Percentiles rank a stretch among this genome's conserved stretches.
Evolutionary conservation across 495 filamentous ascomycete genomes (phyloP).

Genomic region (Penicillium longicatenatum): DNA sequence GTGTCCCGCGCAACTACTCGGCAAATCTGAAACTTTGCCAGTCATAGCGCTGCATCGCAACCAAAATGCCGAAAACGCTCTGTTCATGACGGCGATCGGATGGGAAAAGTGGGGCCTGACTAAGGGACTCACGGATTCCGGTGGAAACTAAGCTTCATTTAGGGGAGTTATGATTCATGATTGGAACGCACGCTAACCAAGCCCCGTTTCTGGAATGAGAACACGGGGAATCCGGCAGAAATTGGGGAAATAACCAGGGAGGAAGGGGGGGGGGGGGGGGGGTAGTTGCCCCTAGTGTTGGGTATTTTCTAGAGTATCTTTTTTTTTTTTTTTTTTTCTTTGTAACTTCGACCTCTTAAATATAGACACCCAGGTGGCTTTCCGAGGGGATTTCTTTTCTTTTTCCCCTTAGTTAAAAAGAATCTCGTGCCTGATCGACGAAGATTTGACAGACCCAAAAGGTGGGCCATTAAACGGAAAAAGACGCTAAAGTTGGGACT

Average conservation of each 20-base stretch:
- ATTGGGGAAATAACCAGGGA: not conserved
- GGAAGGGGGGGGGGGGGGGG: no score
- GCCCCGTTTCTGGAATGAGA: not conserved
- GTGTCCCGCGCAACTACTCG: conserved; percentile 13
- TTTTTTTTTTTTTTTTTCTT: not conserved
- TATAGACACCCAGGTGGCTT: no score
- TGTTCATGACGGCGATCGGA: conserved; percentile 25
- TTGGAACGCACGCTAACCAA: conserved; percentile 1
- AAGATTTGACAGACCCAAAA: conserved; percentile 21
- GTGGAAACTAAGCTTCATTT: conserved; percentile 9
- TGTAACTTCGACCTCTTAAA: no score
- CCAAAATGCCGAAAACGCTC: conserved; percentile 28
- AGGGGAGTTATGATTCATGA: conserved; percentile 13
- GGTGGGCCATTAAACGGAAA: conserved; percentile 18
- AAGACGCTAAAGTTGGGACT: conserved; percentile 2
- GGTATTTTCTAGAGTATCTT: no score
- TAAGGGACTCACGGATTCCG: conserved; percentile 10
- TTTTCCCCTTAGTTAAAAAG: not conserved
- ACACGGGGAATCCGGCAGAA: conserved; percentile 9
- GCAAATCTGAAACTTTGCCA: conserved; percentile 24
- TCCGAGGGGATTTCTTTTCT: no score
- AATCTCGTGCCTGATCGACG: conserved; percentile 30
- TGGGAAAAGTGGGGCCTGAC: conserved; percentile 24
- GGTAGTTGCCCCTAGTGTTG: no score
- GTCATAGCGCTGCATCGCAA: conserved; percentile 5